Conservation (phyloP, 106 monocot genomes). For the Posidonia australis region DNA sequence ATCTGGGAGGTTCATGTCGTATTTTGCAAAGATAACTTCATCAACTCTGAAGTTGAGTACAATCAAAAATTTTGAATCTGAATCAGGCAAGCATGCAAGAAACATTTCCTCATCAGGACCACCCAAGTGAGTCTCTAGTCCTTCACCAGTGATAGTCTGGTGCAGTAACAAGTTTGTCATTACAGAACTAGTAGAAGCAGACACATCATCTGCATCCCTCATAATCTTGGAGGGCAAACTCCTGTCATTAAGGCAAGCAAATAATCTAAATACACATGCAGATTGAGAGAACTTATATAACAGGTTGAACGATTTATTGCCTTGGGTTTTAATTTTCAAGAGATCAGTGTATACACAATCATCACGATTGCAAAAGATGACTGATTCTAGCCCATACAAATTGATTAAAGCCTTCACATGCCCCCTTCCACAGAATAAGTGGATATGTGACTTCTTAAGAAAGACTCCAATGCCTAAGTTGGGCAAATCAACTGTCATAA, state of each 20-base stretch:
- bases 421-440: slow-evolving; percentile 24
- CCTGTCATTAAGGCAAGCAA: slow-evolving; percentile 16
- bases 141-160: slow-evolving; percentile 2
- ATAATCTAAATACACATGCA: slow-evolving; percentile 12
- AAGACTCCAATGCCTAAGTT: slow-evolving; percentile 31
- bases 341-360: slow-evolving; percentile 6
- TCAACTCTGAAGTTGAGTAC: slow-evolving; percentile 30
- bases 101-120: slow-evolving; percentile 10
- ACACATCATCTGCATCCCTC: not conserved
- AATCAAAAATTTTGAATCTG: slow-evolving; percentile 21
- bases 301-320: slow-evolving; percentile 13
- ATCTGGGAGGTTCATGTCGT: slow-evolving; percentile 14
- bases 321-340: slow-evolving; percentile 12
- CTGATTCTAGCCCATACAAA: slow-evolving; percentile 35
- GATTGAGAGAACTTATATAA: slow-evolving; percentile 28
- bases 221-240: slow-evolving; percentile 10
- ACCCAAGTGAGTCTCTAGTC: not conserved
- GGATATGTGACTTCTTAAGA: slow-evolving; percentile 30
- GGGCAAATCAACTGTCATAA: slow-evolving; percentile 12
- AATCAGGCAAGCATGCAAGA: not conserved
- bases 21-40: slow-evolving; percentile 32
- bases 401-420: slow-evolving; percentile 20
- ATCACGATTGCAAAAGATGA: slow-evolving; percentile 21
- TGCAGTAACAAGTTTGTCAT: no score
- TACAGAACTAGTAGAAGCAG: no score